These are phyloP conservation scores for Penicillium sp. DNA, from an alignment of 2,329 filamentous ascomycete genomes.

Conservation along the genomic window DNA sequence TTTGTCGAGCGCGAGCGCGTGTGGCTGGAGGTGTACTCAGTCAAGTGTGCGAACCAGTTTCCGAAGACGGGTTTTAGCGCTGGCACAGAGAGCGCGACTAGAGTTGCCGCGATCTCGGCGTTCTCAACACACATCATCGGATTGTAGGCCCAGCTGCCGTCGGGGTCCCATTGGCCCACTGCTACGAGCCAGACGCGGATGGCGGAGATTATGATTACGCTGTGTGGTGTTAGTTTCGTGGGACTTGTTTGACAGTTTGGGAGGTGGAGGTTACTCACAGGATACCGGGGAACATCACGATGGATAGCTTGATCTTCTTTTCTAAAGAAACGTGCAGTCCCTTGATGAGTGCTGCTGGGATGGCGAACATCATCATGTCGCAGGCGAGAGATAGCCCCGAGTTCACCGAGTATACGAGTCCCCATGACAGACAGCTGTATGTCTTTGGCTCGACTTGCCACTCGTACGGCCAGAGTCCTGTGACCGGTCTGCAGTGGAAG, in stretches of 20 bases:
- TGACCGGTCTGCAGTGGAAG: slow-evolving; percentile 53
- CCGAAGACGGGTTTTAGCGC: slow-evolving; percentile 51
- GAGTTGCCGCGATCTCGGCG: slow-evolving; percentile 51
- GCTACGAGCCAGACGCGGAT: slow-evolving; percentile 50
- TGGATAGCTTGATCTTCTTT: slow-evolving; percentile 49
- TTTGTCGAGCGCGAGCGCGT: slow-evolving; percentile 17
- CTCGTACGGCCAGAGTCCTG: slow-evolving; percentile 52
- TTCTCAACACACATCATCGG: slow-evolving; percentile 52
- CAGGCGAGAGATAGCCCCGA: slow-evolving; percentile 51
- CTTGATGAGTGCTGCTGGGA: slow-evolving; percentile 50
- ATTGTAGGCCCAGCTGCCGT: slow-evolving; percentile 53
- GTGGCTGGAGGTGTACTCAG: slow-evolving; percentile 24
- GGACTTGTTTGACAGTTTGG: not conserved
- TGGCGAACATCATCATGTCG: slow-evolving; percentile 52
- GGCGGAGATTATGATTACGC: slow-evolving; percentile 51
- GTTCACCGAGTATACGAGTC: slow-evolving; percentile 53
- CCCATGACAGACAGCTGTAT: slow-evolving; percentile 52
- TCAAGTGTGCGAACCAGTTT: slow-evolving; percentile 22
- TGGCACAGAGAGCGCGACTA: slow-evolving; percentile 53
- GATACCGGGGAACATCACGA: slow-evolving; percentile 51
- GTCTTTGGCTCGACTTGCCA: slow-evolving; percentile 44
- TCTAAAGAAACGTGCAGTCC: slow-evolving; percentile 45
- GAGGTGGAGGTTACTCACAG: slow-evolving; percentile 36
- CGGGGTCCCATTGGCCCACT: slow-evolving; percentile 46
- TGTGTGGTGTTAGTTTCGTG: slow-evolving; percentile 21